Base-by-base conservation (phyloP, 2,329 filamentous ascomycete species). In the Alternaria metachromatica region DNA sequence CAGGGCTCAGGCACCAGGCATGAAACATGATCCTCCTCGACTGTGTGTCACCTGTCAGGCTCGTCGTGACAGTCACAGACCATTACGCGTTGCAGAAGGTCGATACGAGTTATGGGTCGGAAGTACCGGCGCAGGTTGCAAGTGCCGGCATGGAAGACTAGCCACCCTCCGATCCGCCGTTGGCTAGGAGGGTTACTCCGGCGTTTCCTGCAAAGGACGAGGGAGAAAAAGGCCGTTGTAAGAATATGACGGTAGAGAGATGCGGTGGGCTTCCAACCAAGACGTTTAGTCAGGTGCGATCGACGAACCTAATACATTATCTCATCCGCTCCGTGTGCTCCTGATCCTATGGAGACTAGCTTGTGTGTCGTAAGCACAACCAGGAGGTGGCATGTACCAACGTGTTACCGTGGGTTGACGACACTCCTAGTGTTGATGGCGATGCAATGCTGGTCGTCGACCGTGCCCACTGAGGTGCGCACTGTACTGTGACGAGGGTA, bases 21-120 rank as follows among this genome's bases (percentile, higher is more conserved):
- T 60, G 64, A 65, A 63, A 67, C 64, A 55, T 20, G 41, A 48
- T 62, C 26, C 33, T 59, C 56, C 53, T 55, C 46, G 55, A 58
- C 56, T 26, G 26, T 30, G 55, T 59, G 55, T 66, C 57, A 64
- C 18, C 54, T 64, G 55, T 60, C 58, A 64, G 21, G 28, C 41
- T 37, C 26, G 13, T 37, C 26, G 23, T 51, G 18, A 25, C 25
- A 25, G 48, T 43, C 20, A 48, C 26, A 63, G 51, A 25, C 20
- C 37, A 21, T 51, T 48, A 5, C 20, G 50, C 44, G 55, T 53
- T 55, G 21, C 25, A 53, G 37, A 30, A 54, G 6, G 7, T 55
- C 45, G 18, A 21, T 28, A 43, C 53, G 46, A 60, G 20, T 20
- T 46, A 20, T 51, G 49, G 25, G 13, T 43, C 21, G 46, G n/a